Conservation (phyloP, 768 basidiomycete species). For the Boletus vermiculosoides region DNA sequence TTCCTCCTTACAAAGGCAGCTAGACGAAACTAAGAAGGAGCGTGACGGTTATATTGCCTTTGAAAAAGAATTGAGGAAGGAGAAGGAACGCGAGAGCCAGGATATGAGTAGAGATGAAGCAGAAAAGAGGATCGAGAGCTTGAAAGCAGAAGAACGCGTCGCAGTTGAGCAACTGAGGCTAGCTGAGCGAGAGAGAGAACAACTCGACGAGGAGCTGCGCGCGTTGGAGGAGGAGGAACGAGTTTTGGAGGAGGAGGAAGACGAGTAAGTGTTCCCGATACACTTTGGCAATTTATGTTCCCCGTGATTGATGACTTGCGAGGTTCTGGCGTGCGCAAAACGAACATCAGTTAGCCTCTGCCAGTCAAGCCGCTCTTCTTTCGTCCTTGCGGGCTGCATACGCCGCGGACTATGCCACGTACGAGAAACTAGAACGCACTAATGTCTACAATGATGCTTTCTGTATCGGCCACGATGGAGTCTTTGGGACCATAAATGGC, state of each 20-base stretch:
- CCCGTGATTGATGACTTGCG: slow-evolving; percentile 9
- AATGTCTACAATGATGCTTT: slow-evolving; percentile 97
- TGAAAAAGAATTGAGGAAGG: slow-evolving; percentile 82
- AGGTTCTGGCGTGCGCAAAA: slow-evolving; percentile 87
- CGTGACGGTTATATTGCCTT: slow-evolving; percentile 92
- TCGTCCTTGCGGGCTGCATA: slow-evolving; percentile 76
- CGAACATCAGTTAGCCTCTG: slow-evolving; percentile 60
- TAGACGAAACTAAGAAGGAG: slow-evolving; percentile 90
- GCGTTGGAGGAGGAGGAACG: slow-evolving; percentile 76
- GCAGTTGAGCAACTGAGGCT: slow-evolving; percentile 73
- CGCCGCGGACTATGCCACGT: slow-evolving; percentile 68
- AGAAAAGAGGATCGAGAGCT: slow-evolving; percentile 67
- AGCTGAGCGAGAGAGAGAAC: slow-evolving; percentile 73
- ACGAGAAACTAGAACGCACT: slow-evolving; percentile 84
- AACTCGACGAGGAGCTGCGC: slow-evolving; percentile 70
- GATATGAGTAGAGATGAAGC: slow-evolving; percentile 62
- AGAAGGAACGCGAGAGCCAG: slow-evolving; percentile 69
- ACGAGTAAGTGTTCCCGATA: slow-evolving; percentile 53
- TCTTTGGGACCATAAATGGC: slow-evolving; percentile 98
- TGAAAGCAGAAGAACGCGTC: slow-evolving; percentile 65
- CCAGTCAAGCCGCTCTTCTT: slow-evolving; percentile 67
- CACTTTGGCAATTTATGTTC: not conserved
- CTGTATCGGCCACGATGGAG: slow-evolving; percentile 91
- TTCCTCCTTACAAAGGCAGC: slow-evolving; percentile 67
- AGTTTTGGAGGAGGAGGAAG: slow-evolving; percentile 77